Evolutionary conservation across 495 filamentous ascomycete genomes (phyloP).

Genomic region (Penicillium alfredii): DNA sequence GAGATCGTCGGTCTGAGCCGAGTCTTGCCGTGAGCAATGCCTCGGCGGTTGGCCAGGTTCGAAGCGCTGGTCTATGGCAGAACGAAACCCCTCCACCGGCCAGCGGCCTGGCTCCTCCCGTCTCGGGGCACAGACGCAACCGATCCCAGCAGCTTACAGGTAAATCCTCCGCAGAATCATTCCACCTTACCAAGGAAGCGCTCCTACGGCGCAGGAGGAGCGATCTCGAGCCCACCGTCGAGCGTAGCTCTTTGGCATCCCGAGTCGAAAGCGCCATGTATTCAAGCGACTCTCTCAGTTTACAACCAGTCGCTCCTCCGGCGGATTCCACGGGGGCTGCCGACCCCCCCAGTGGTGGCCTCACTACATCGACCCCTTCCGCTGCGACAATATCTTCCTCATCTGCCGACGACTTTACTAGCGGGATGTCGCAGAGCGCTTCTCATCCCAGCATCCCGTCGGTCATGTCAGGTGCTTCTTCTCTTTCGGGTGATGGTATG

Average conservation of each 20-base stretch:
- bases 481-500: slow-evolving; percentile 52
- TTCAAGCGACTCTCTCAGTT: slow-evolving; percentile 19
- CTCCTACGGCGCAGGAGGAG: slow-evolving; percentile 31
- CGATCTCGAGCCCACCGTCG: slow-evolving; percentile 27
- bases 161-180: slow-evolving; percentile 39
- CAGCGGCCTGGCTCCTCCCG: slow-evolving; percentile 14
- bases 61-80: slow-evolving; percentile 43
- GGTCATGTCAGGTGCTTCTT: slow-evolving; percentile 72
- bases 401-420: slow-evolving; percentile 48
- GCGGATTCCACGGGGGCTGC: slow-evolving; percentile 43
- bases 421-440: slow-evolving; percentile 56
- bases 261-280: slow-evolving; percentile 24
- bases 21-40: slow-evolving; percentile 56
- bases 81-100: slow-evolving; percentile 15
- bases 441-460: slow-evolving; percentile 74
- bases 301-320: slow-evolving; percentile 30
- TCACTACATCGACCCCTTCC: slow-evolving; percentile 51
- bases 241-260: slow-evolving; percentile 13
- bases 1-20: slow-evolving; percentile 59
- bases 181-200: slow-evolving; percentile 39
- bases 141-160: slow-evolving; percentile 34
- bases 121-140: slow-evolving; percentile 29
- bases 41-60: slow-evolving; percentile 57
- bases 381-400: slow-evolving; percentile 47
- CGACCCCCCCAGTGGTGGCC: slow-evolving; percentile 42